Evolutionary conservation across 768 basidiomycete species (phyloP).

Genomic region (Tricholomella constricta): DNA sequence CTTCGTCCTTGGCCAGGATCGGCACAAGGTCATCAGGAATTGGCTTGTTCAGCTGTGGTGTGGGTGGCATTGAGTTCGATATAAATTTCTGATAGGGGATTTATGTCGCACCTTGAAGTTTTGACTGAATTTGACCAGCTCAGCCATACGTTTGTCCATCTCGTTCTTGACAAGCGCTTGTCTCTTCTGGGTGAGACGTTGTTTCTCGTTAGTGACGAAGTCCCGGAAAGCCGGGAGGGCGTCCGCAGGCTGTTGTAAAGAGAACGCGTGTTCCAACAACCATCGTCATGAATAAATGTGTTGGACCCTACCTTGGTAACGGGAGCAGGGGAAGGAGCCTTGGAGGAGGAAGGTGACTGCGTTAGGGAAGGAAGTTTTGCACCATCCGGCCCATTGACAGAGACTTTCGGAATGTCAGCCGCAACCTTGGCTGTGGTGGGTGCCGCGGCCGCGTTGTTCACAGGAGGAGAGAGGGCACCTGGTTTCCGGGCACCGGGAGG

Average conservation of each 20-base stretch:
- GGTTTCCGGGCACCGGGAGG: conserved; percentile 85
- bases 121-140: conserved; percentile 90
- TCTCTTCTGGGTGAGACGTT: conserved; percentile 87
- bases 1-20: conserved; percentile 92
- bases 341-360: conserved; percentile 48
- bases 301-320: conserved; percentile 49
- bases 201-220: conserved; percentile 91
- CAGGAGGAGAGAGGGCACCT: conserved; percentile 28
- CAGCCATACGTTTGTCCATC: conserved; percentile 93
- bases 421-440: not conserved
- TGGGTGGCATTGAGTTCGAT: conserved; percentile 2
- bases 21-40: conserved; percentile 94
- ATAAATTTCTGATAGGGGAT: not conserved
- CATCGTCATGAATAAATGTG: not conserved
- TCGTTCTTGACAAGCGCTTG: conserved; percentile 88
- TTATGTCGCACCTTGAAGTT: conserved; percentile 79
- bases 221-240: conserved; percentile 85
- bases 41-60: conserved; percentile 84
- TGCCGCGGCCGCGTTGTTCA: conserved; percentile 30
- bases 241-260: conserved; percentile 63
- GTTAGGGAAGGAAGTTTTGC: conserved; percentile 44
- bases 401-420: conserved; percentile 67
- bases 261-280: conserved; percentile 3
- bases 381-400: conserved; percentile 80
- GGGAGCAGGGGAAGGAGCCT: conserved; percentile 68